Base-by-base conservation (phyloP, 2,329 filamentous ascomycete genomes). In the Clarireedia sp. region DNA sequence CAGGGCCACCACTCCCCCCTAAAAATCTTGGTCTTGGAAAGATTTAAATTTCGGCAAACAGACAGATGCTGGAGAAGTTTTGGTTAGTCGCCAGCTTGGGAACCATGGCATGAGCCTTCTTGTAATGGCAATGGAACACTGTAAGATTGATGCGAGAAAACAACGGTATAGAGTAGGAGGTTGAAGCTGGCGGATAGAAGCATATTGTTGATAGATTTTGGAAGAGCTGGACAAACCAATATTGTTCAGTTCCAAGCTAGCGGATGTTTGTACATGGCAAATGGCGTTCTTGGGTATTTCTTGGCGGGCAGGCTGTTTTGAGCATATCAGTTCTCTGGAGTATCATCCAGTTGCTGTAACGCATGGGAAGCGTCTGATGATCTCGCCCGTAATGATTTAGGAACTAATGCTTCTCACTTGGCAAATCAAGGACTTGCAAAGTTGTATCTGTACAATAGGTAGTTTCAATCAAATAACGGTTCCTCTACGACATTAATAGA, bases 1-100 rank as follows among this genome's bases (percentile, higher is more conserved):
- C 69, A 10, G 73, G 74, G 6, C 72, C 68, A 33, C 67, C 67
- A 17, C 14, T 56, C n/a, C 67, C 66, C 29, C 26, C 59, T 9
- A 54, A 60, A 17, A 61, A 60, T 43, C 43, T 67, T 12, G 37
- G 36, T 19, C 26, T 45, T 50, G 43, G 45, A 40, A 43, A 61
- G 23, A 17, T 50, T 55, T 48, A 44, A 36, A 50, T 47, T 17
- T 9, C 26, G 23, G 53, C 46, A 37, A 37, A 66, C 64, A 55
- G 38, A 60, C 47, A 65, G 48, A 54, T n/a, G 24, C 29, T 5
- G n/a, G 7, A 33, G 29, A 33, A 3, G 10, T 33, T 23, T 29
- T 49, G 49, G 52, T 21, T 33, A 49, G 33, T 12, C n/a, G 24
- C 19, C 26, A 36, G 33, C 29, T 49, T 36, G 44, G 16, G 21